These are phyloP conservation scores for Backusella circina DNA, from an alignment of 192 early-diverging fungal species.

Conservation along the genomic window DNA sequence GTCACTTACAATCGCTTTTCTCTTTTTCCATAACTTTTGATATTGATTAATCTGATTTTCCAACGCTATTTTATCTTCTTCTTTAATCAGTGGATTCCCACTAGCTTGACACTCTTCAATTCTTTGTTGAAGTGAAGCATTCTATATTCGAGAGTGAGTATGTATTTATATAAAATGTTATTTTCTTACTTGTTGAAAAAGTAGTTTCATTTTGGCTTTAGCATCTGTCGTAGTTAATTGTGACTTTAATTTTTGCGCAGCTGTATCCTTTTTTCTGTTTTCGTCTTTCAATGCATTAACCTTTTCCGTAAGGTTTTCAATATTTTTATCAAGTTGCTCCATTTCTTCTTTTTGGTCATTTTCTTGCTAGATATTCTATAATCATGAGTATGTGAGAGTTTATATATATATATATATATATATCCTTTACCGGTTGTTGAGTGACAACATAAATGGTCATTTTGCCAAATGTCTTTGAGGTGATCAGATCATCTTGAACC, in stretches of 20 bases:
- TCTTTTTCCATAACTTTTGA: slow-evolving; percentile 3
- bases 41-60: background rate
- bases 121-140: background rate
- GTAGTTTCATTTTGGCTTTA: background rate
- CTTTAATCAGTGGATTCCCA: background rate
- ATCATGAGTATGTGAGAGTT: background rate
- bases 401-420: background rate
- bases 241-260: slow-evolving; percentile 5
- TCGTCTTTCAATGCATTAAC: background rate
- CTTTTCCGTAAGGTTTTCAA: background rate
- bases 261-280: background rate
- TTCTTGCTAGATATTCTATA: background rate
- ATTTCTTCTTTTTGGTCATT: background rate
- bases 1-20: background rate
- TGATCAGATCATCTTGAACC: background rate
- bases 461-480: slow-evolving; percentile 11
- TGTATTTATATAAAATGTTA: too few relatives aligned
- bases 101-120: background rate
- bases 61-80: background rate
- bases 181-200: background rate
- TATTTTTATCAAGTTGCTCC: background rate
- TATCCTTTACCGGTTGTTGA: background rate
- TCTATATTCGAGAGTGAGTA: background rate
- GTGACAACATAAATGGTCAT: slow-evolving; percentile 2
- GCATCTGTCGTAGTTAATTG: background rate